Base-by-base conservation (phyloP, 2,329 filamentous ascomycete species). In the Clarireedia paspali region DNA sequence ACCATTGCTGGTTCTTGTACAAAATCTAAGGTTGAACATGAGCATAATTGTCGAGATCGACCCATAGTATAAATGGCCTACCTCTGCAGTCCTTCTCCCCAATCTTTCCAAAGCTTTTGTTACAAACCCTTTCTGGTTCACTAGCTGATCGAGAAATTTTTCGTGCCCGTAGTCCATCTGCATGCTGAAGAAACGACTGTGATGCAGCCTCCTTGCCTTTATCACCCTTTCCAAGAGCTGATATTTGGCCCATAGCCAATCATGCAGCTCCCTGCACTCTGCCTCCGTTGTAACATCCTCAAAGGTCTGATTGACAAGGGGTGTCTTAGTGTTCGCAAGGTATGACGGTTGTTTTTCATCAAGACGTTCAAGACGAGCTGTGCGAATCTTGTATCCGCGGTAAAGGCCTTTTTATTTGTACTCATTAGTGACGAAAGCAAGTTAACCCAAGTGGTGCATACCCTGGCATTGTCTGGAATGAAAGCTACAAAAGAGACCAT, bases 361-460 rank as follows among this genome's bases (percentile, higher is more conserved):
- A 15, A 75, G 61, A 4, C 57, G 56, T 53, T 79, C 75, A 4
- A 78, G 70, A 47, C 70, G 67, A 7, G 70, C 68, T 62, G 77
- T 77, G 44, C 75, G 73, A 42, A 66, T 70, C 60, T 78, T 78
- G 64, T 79, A 78, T 7, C 75, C 76, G 50, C 70, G 69, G 63
- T 78, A 78, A 4, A 79, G 67, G 60, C 72, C 60, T 60, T 5
- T 40, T 14, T 4, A 6, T 17, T 30, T 27, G 53, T 7, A n/a
- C 12, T 26, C 38, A 12, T 34, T 9, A 34, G 9, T 34, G 10
- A 46, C 34, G 9, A 6, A 52, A 42, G 14, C 42, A 24, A 24
- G 5, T 14, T 7, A 5, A 15, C 2, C n/a, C 12, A 30, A 4
- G 44, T 27, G 30, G 5, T n/a, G 23, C 20, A 42, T 44, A 60